Evolutionary conservation across 2,329 filamentous ascomycete genomes (phyloP), one percentile per base, ranked within the genome.

Genomic region (Fusarium paranaense): DNA sequence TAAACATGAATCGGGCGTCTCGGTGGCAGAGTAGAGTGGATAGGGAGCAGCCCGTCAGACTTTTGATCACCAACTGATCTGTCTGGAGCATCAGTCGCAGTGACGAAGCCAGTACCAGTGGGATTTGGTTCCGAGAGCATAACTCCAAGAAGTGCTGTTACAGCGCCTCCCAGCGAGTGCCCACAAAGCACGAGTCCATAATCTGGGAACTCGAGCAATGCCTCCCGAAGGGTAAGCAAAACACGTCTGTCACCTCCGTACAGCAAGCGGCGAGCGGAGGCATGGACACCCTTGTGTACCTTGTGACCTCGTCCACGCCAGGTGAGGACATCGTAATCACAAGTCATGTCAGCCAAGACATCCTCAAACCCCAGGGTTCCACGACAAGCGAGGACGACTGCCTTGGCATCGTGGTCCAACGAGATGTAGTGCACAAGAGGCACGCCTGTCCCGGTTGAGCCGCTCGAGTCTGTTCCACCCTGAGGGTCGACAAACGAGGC

Each of bases 1-100:
- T 94, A 95, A 14, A 95, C 93, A 76, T 95, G 93, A 22, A 95
- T 92, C 4, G 92, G 91, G 1, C 93, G 88, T 18, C 91, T 90
- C 0, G 91, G 76, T 0, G 93, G 93, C 0, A 95, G 86, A 20
- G 85, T 87, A 35, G 90, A 81, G 20, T 84, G 82, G 16, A 79
- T 73, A 33, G 77, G 69, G 3, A 70, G 75, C n/a, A 72, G 60
- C 32, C 73, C 76, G 1, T 78, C 75, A 4, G 81, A 69, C 7
- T 81, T 77, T 4, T 79, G 74, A 27, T 83, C 76, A 2, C 82
- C 78, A 10, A 87, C 74, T 16, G 85, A 82, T 8, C 83, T 83
- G 4, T 81, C 82, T 35, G 87, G 87, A 2, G 86, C 85, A 38
- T 85, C 82, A 0, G 85, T 81, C 0, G 90, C 88, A 40, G 92